Evolutionary conservation across 139 green algal genomes (phyloP).

Genomic region (Pseudopediastrum boryanum): DNA sequence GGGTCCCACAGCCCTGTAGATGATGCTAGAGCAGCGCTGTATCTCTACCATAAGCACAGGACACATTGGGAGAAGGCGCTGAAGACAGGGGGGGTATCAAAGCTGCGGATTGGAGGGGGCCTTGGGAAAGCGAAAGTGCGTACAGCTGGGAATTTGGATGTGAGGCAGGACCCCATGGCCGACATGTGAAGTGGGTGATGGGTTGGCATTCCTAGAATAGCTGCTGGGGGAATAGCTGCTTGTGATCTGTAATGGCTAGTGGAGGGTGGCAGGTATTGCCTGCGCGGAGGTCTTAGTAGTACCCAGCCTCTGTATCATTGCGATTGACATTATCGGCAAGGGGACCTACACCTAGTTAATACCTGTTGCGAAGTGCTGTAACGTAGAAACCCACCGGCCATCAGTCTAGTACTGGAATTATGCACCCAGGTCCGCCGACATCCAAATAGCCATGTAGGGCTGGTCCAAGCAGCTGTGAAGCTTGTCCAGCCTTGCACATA

Average conservation of each 20-base stretch:
- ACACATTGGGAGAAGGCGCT: slow-evolving; percentile 22
- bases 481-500: no score
- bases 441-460: no score
- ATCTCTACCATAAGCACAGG: slow-evolving; percentile 69
- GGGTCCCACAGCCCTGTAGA: slow-evolving; percentile 73
- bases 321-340: neutral
- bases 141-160: neutral
- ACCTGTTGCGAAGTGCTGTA: no score
- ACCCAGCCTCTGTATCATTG: neutral
- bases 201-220: neutral
- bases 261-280: neutral
- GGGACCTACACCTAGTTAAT: neutral
- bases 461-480: no score
- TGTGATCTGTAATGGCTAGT: neutral
- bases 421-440: no score
- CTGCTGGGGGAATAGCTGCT: neutral
- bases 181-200: slow-evolving; percentile 1
- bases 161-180: slow-evolving; percentile 6
- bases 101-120: neutral
- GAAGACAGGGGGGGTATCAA: neutral
- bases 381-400: no score
- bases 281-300: neutral
- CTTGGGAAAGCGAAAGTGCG: neutral
- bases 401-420: no score
- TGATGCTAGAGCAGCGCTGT: slow-evolving; percentile 68